phyloP scores from a whole-genome alignment of 176 grass and related monocot species.

The Cenchrus fungigraminus region DNA sequence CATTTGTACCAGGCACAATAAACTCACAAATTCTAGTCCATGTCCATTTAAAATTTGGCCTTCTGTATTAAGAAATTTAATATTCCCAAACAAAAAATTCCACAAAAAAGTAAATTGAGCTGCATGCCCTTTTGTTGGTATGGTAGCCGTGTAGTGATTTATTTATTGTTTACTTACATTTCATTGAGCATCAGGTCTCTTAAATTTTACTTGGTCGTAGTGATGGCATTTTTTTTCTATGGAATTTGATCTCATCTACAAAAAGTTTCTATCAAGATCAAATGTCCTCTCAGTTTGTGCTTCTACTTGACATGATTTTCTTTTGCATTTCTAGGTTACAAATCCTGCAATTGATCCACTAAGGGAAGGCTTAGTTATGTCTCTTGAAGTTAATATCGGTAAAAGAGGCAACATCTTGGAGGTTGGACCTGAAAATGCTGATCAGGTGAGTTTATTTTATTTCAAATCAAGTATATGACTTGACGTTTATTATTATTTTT shows the following conservation, averaged over 20 bases:
- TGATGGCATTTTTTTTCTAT: neutral
- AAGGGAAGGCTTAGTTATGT: slow-evolving; percentile 99
- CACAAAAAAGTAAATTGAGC: neutral
- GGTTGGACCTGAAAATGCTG: slow-evolving; percentile 91
- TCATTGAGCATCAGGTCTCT: no score
- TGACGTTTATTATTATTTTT: slow-evolving; percentile 24
- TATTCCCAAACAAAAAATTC: neutral
- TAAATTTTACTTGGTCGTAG: neutral
- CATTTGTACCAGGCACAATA: neutral
- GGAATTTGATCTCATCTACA: slow-evolving; percentile 28
- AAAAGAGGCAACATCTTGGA: slow-evolving; percentile 96
- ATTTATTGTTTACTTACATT: no score
- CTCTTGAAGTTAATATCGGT: slow-evolving; percentile 98
- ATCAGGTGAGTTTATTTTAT: slow-evolving; percentile 69
- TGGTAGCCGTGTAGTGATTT: neutral
- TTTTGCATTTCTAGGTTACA: slow-evolving; percentile 73
- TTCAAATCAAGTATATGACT: slow-evolving; percentile 20
- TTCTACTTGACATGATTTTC: slow-evolving; percentile 28
- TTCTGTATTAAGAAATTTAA: slow-evolving; percentile 15
- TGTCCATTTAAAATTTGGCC: neutral
- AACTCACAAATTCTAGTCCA: neutral
- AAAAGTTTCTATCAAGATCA: slow-evolving; percentile 12
- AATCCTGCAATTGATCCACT: slow-evolving; percentile 99
- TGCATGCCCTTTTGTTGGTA: slow-evolving; percentile 9
- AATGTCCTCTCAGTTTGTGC: slow-evolving; percentile 1